Percentiles rank a stretch among this genome's conserved stretches.
These are phyloP conservation scores for Diaporthe capsici DNA, from an alignment of 2,329 filamentous ascomycete species.

Conservation along the genomic window DNA sequence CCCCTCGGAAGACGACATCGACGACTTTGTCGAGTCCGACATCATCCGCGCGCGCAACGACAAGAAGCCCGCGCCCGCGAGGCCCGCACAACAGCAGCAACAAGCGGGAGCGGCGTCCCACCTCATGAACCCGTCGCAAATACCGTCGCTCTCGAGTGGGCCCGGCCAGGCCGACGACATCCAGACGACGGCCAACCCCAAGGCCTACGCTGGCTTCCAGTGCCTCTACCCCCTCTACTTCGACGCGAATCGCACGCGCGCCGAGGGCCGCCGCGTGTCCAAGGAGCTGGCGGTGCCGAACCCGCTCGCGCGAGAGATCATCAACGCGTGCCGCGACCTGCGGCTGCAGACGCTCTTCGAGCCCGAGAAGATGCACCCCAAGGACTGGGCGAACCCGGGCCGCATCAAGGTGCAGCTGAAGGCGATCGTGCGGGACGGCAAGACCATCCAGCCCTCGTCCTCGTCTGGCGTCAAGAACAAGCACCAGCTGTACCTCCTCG, in stretches of 20 bases:
- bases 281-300: conserved; percentile 81
- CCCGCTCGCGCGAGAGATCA: conserved; percentile 90
- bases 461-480: conserved; percentile 79
- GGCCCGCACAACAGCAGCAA: background rate
- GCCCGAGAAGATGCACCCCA: conserved; percentile 91
- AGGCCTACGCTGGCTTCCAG: conserved; percentile 81
- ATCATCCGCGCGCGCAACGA: conserved; percentile 63
- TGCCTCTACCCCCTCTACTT: conserved; percentile 98
- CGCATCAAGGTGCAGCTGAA: conserved; percentile 86
- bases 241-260: conserved; percentile 80
- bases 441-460: conserved; percentile 34
- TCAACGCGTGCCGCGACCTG: conserved; percentile 83
- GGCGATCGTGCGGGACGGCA: conserved; percentile 46
- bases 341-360: conserved; percentile 85
- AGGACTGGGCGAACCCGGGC: conserved; percentile 98
- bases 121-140: conserved; percentile 54
- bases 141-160: conserved; percentile 55
- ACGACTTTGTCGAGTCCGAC: conserved; percentile 71
- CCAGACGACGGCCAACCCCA: conserved; percentile 60
- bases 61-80: conserved; percentile 40
- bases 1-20: conserved; percentile 88
- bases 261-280: conserved; percentile 85
- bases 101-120: conserved; percentile 37
- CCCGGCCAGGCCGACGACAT: conserved; percentile 50
- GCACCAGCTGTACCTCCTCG: conserved; percentile 87